Percentiles rank a stretch among this genome's conserved stretches.
phyloP scores from a whole-genome alignment of 2,329 filamentous ascomycete species.

The Cercospora sp. region DNA sequence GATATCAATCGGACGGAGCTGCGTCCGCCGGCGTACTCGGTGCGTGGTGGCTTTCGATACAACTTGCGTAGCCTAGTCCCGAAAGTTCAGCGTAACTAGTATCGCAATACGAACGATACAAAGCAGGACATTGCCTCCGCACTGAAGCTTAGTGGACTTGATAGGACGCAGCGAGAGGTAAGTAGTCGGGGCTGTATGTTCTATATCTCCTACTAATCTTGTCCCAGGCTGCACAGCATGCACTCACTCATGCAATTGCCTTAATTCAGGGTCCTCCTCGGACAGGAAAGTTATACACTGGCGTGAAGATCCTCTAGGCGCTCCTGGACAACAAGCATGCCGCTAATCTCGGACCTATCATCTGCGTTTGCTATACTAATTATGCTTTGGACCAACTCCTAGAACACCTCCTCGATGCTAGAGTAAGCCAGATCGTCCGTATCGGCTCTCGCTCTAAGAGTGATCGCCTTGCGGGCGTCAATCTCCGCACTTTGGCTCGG shows the following conservation, averaged over 20 bases:
- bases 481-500: conserved; percentile 47
- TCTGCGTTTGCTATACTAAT: conserved; percentile 54
- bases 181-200: too few species aligned
- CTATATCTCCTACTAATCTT: too few species aligned
- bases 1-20: too few species aligned
- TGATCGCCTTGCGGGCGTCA: conserved; percentile 51
- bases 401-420: conserved; percentile 56
- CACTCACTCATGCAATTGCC: conserved; percentile 56
- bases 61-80: too few species aligned
- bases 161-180: too few species aligned
- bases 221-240: conserved; percentile 52
- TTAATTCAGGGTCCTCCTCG: conserved; percentile 73
- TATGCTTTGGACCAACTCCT: conserved; percentile 61
- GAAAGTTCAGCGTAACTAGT: too few species aligned
- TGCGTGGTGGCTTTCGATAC: too few species aligned
- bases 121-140: too few species aligned
- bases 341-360: conserved; percentile 60
- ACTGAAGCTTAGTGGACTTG: too few species aligned
- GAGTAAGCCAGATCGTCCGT: conserved; percentile 59
- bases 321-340: conserved; percentile 53
- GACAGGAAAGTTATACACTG: conserved; percentile 72
- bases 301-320: conserved; percentile 60
- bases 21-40: too few species aligned
- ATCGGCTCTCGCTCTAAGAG: conserved; percentile 62
- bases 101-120: too few species aligned